Base-by-base conservation (phyloP, 129 eudicot species). In the Escallonia herrerae region DNA sequence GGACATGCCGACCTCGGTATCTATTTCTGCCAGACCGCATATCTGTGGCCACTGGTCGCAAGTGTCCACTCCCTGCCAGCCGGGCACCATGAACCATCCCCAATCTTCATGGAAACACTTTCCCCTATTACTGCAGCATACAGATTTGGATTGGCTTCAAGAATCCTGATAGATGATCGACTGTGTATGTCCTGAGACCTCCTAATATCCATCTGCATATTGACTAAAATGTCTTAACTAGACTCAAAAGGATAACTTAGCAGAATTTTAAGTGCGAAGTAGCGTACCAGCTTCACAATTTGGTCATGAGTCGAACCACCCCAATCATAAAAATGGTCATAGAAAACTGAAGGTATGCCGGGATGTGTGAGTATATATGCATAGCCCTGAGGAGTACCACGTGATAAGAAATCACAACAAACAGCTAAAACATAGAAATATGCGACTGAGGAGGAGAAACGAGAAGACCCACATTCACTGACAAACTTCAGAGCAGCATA, bases 361-460 rank as follows among this genome's bases (percentile, higher is more conserved):
- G 97, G 97, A 75, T 91, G 97, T 13, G 96, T 87, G 58, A 91
- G 90, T 50, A 91, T 84, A 65, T 91, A 91, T 33, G 97, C 90
- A 60, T 91, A 91, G 70, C 97, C 97, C 97, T 91, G 89, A 37
- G 53, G 10, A 59, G 53, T 45, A 42, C 22, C 47, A 60, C 12
- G 33, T 46, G 60, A 39, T 59, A 59, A 66, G 58, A 67, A 37
- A 66, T 40, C 50, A 62, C 40, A 64, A 56, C 22, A 52, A 8
- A 52, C 50, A 65, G 1, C 33, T 22, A 22, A 22, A 22, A 22
- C 33, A 22, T 22, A 22, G 33, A 22, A 22, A 22, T 22, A 22
- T 22, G 33, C 33, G 33, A 22, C 33, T 22, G 0, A 22, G 33
- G 33, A 22, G 33, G 33, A 22, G 33, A 22, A 22, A 22, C 33